These are phyloP conservation scores for Monosporascus sp. DNA, from an alignment of 2,329 filamentous ascomycete genomes.

Conservation along the genomic window DNA sequence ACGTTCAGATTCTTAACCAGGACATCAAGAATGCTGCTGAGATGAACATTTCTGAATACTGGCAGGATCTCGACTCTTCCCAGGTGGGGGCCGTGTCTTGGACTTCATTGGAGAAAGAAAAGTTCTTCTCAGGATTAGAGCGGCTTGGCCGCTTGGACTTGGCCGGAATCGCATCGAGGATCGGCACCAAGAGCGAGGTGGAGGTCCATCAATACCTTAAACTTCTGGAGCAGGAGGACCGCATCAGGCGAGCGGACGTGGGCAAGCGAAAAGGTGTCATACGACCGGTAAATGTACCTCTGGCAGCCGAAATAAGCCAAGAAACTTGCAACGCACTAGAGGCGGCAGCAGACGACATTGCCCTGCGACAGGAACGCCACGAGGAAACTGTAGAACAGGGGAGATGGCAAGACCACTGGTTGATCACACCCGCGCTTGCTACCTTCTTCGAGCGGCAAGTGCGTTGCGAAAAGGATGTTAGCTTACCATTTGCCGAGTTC, in stretches of 20 bases:
- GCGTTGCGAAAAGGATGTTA: background rate
- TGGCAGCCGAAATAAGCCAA: slow-evolving; percentile 66
- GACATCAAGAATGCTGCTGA: slow-evolving; percentile 51
- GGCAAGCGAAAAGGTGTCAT: slow-evolving; percentile 29
- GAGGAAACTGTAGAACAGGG: slow-evolving; percentile 57
- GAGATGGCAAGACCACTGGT: slow-evolving; percentile 62
- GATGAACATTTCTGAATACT: slow-evolving; percentile 27
- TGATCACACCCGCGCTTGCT: slow-evolving; percentile 47
- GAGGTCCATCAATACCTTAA: slow-evolving; percentile 69
- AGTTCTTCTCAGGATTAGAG: slow-evolving; percentile 62
- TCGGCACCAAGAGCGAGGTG: slow-evolving; percentile 67
- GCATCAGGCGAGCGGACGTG: slow-evolving; percentile 32
- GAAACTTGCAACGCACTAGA: slow-evolving; percentile 65
- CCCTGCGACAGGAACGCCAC: slow-evolving; percentile 57
- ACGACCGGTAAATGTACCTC: slow-evolving; percentile 55
- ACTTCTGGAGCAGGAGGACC: slow-evolving; percentile 50
- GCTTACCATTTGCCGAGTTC: slow-evolving; percentile 46
- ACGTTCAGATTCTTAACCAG: slow-evolving; percentile 50
- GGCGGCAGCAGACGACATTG: slow-evolving; percentile 60
- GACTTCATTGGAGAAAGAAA: slow-evolving; percentile 65
- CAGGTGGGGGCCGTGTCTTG: slow-evolving; percentile 69
- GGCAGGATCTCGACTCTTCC: slow-evolving; percentile 31
- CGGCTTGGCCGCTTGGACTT: slow-evolving; percentile 61
- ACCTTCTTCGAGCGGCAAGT: slow-evolving; percentile 12
- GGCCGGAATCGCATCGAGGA: slow-evolving; percentile 53